Percentiles rank a stretch among this genome's conserved stretches.
phyloP scores from a whole-genome alignment of 805 yeast genomes.

The Candida ulmi region DNA sequence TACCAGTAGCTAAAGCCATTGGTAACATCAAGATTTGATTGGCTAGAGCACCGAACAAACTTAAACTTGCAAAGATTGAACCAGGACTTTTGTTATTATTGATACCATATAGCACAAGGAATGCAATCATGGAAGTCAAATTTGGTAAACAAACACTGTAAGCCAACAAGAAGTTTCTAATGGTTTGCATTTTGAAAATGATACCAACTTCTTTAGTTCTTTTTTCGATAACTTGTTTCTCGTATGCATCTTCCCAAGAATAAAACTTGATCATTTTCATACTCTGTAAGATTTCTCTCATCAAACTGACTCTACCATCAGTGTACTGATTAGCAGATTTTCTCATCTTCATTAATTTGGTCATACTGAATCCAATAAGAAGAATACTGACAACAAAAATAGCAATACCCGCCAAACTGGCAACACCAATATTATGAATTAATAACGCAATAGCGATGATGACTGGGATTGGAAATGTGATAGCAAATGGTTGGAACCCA shows the following conservation, averaged over 20 bases:
- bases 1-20: conserved; percentile 58
- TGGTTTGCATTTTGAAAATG: conserved; percentile 52
- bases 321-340: conserved; percentile 50
- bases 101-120: conserved; percentile 35
- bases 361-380: conserved; percentile 38
- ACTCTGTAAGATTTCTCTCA: conserved; percentile 57
- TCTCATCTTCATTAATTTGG: conserved; percentile 46
- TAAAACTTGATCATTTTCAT: conserved; percentile 73
- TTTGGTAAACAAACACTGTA: conserved; percentile 44
- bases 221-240: conserved; percentile 41
- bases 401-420: conserved; percentile 63
- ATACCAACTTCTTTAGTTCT: conserved; percentile 54
- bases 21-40: conserved; percentile 66
- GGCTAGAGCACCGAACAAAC: conserved; percentile 58
- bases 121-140: conserved; percentile 51
- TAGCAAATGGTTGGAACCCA: conserved; percentile 51
- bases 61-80: conserved; percentile 61
- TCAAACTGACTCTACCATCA: conserved; percentile 55
- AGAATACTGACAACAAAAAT: conserved; percentile 43
- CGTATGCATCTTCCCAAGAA: conserved; percentile 82
- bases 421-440: conserved; percentile 60
- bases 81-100: conserved; percentile 45
- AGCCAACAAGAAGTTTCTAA: conserved; percentile 50
- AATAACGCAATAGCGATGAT: conserved; percentile 59
- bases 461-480: conserved; percentile 56